Conservation (phyloP, 2,329 filamentous ascomycete genomes). For the Trichoderma cornu-damae region DNA sequence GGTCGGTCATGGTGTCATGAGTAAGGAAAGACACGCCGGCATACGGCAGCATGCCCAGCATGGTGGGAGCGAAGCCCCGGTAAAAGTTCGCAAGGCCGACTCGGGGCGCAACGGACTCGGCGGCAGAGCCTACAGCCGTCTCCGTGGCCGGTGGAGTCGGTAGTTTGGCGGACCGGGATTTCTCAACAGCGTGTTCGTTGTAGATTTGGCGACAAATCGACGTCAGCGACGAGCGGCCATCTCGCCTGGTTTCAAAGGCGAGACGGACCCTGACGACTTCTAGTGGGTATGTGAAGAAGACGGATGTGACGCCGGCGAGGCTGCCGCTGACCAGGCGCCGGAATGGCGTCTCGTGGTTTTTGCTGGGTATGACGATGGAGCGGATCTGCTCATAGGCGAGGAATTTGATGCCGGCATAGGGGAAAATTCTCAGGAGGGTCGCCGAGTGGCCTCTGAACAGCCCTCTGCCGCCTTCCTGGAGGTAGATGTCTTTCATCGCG, state of each 20-base stretch:
- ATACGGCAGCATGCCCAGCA: slow-evolving; percentile 94
- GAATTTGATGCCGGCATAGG: slow-evolving; percentile 97
- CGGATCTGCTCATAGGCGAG: slow-evolving; percentile 96
- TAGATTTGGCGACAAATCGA: slow-evolving; percentile 85
- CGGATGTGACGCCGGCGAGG: slow-evolving; percentile 77
- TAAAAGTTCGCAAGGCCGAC: slow-evolving; percentile 86
- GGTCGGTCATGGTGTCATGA: slow-evolving; percentile 83
- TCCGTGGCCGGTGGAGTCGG: slow-evolving; percentile 29
- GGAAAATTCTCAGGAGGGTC: slow-evolving; percentile 89
- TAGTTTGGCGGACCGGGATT: slow-evolving; percentile 28
- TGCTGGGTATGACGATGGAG: slow-evolving; percentile 64
- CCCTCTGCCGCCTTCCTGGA: slow-evolving; percentile 65
- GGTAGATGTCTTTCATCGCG: slow-evolving; percentile 80
- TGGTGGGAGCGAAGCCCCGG: slow-evolving; percentile 82
- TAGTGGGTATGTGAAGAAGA: slow-evolving; percentile 93
- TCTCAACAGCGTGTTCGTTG: slow-evolving; percentile 57
- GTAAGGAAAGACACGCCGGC: slow-evolving; percentile 93
- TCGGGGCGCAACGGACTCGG: slow-evolving; percentile 48
- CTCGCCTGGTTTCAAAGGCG: slow-evolving; percentile 84
- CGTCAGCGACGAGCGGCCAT: slow-evolving; percentile 63
- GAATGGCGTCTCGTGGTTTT: slow-evolving; percentile 70
- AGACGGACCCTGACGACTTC: slow-evolving; percentile 89
- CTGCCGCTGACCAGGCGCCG: slow-evolving; percentile 71
- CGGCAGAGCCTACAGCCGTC: slow-evolving; percentile 38
- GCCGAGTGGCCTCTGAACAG: slow-evolving; percentile 93